Percentiles rank a stretch among this genome's conserved stretches.
Conservation (phyloP, 2,329 filamentous ascomycete species). For the Penicillium sp. region DNA sequence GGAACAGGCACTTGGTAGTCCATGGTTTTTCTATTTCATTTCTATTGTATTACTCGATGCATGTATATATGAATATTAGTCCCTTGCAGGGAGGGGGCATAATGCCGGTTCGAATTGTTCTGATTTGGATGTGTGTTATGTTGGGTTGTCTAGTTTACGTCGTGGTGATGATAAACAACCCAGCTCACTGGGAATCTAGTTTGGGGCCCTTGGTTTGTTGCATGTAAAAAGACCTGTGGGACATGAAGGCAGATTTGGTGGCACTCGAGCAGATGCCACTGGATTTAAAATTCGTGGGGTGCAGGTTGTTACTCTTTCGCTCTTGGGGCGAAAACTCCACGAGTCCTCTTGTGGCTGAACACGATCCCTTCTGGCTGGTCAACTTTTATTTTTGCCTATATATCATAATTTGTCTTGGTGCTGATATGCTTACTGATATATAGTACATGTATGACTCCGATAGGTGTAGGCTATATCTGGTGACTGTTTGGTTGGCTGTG, state of each 20-base stretch:
- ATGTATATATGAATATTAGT: neutral
- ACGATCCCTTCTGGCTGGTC: neutral
- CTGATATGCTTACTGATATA: neutral
- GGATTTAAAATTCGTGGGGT: neutral
- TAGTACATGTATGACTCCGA: too few species aligned
- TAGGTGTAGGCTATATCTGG: rapidly evolving
- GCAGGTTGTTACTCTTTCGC: neutral
- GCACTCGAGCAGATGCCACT: neutral
- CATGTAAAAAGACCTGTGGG: rapidly evolving
- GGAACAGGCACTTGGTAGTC: neutral
- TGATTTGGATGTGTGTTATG: neutral
- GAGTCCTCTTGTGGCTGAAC: neutral
- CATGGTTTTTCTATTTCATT: neutral
- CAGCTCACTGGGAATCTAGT: rapidly evolving
- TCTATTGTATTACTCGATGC: neutral
- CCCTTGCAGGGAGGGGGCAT: neutral
- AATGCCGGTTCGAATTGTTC: neutral
- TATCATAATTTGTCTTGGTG: neutral
- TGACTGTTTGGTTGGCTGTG: neutral
- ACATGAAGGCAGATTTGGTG: neutral
- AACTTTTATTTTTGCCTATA: too few species aligned
- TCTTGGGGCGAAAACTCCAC: neutral
- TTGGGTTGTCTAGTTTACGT: neutral
- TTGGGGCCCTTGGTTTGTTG: rapidly evolving
- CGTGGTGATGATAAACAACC: neutral